These are phyloP conservation scores for Hawksworthiomyces lignivorus DNA, from an alignment of 2,329 filamentous ascomycete genomes.

Conservation along the genomic window DNA sequence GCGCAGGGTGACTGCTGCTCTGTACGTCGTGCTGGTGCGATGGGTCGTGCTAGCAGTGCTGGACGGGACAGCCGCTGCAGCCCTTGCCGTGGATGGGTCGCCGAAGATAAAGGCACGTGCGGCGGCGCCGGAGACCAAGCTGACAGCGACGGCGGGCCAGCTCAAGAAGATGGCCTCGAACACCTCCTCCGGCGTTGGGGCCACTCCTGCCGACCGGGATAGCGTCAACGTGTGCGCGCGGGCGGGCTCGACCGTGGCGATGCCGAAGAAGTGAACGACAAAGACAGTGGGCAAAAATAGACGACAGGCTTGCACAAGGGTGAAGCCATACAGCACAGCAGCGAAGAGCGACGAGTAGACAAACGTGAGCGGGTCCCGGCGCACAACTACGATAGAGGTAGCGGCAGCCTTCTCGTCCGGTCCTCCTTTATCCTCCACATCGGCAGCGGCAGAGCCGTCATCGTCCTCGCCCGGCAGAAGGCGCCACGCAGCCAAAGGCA, in stretches of 20 bases:
- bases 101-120: constrained; percentile 68
- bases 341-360: constrained; percentile 61
- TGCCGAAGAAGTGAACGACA: constrained; percentile 65
- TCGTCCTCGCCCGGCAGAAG: not conserved
- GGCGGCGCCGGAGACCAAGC: constrained; percentile 22
- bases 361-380: constrained; percentile 1
- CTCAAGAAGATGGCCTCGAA: constrained; percentile 3
- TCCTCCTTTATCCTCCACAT: not conserved
- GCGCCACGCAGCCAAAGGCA: constrained; percentile 4
- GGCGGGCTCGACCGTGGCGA: constrained; percentile 61
- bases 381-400: too few species aligned
- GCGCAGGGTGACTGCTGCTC: constrained; percentile 52
- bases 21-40: constrained; percentile 1
- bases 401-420: not conserved
- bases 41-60: too few species aligned
- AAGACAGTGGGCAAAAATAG: constrained; percentile 65
- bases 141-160: not conserved
- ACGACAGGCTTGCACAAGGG: constrained; percentile 60
- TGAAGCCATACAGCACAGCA: constrained; percentile 65
- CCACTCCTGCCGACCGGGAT: not conserved
- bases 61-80: constrained; percentile 39
- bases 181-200: not conserved
- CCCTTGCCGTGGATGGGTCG: too few species aligned
- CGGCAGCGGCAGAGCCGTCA: not conserved
- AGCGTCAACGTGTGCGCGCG: constrained; percentile 18